Conservation (phyloP, 2,329 filamentous ascomycete genomes). For the Biscogniauxia marginata region DNA sequence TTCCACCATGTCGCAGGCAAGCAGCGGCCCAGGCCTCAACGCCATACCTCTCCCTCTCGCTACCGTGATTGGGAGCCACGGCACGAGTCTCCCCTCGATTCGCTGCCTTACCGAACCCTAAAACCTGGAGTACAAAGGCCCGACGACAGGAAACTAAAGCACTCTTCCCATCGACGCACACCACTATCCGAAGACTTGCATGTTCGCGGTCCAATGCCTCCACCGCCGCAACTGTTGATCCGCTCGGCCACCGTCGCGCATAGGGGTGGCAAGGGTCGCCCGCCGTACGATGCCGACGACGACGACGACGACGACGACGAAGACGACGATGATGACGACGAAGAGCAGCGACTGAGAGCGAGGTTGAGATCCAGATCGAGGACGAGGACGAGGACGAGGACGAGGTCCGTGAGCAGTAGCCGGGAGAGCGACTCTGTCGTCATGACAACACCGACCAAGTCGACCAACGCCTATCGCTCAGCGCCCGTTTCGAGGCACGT, state of each 20-base stretch:
- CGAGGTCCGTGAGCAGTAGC: slow-evolving; percentile 14
- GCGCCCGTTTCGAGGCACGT: slow-evolving; percentile 37
- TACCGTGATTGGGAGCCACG: slow-evolving; percentile 33
- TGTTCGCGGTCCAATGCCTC: slow-evolving; percentile 29
- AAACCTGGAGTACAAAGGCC: slow-evolving; percentile 35
- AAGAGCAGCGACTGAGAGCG: slow-evolving; percentile 25
- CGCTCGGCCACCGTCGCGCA: slow-evolving; percentile 24
- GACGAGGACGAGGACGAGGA: slow-evolving; percentile 21
- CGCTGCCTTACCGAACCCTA: slow-evolving; percentile 36
- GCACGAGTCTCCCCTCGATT: slow-evolving; percentile 29
- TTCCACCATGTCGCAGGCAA: slow-evolving; percentile 29
- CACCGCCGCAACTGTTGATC: slow-evolving; percentile 25
- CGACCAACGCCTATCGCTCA: slow-evolving; percentile 37
- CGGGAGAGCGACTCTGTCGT: slow-evolving; percentile 11
- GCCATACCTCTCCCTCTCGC: slow-evolving; percentile 28
- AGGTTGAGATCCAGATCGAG: slow-evolving; percentile 23
- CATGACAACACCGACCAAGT: slow-evolving; percentile 31
- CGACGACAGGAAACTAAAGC: slow-evolving; percentile 26
- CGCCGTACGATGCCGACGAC: slow-evolving; percentile 20
- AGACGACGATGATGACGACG: slow-evolving; percentile 22
- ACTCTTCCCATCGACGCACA: slow-evolving; percentile 26
- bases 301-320: slow-evolving; percentile 26
- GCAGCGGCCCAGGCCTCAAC: slow-evolving; percentile 29
- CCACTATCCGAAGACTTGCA: slow-evolving; percentile 27
- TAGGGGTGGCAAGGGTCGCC: slow-evolving; percentile 25